Percentiles rank a stretch among this genome's conserved stretches.
phyloP scores from a whole-genome alignment of 371 early-diverging fungal genomes.

The Mucor lusitanicus region DNA sequence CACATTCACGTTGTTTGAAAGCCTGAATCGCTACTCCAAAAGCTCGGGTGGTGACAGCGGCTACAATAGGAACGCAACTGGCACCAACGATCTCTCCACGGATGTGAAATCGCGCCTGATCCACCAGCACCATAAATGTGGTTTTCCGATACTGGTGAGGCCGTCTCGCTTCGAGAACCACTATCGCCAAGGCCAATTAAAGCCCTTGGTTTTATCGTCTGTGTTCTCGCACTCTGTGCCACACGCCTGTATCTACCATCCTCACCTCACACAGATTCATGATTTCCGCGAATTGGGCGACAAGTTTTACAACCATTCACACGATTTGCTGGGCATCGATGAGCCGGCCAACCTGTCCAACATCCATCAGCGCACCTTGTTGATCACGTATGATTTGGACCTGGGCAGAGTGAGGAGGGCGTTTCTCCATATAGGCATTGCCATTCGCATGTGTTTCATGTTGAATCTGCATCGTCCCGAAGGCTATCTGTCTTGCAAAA shows the following conservation, averaged over 20 bases:
- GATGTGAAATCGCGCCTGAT: constrained; percentile 28
- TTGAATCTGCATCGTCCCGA: constrained; percentile 32
- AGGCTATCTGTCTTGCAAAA: constrained; percentile 27
- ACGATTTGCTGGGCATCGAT: constrained; percentile 25
- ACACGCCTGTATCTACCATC: constrained; percentile 33
- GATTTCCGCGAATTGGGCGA: constrained; percentile 29
- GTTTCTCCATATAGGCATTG: constrained; percentile 36
- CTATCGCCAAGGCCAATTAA: constrained; percentile 23
- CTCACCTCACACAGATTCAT: constrained; percentile 27
- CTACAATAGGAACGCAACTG: neutral
- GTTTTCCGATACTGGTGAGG: constrained; percentile 31
- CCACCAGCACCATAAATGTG: constrained; percentile 34
- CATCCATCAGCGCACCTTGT: constrained; percentile 33
- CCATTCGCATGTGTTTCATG: constrained; percentile 37
- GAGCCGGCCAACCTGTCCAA: constrained; percentile 30
- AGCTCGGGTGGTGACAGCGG: neutral
- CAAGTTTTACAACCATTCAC: constrained; percentile 32
- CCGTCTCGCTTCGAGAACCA: constrained; percentile 31
- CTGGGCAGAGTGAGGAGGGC: constrained; percentile 33
- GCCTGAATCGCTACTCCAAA: constrained; percentile 22
- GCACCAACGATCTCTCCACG: constrained; percentile 5
- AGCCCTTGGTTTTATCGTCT: constrained; percentile 28
- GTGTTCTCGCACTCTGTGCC: constrained; percentile 34
- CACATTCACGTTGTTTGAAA: constrained; percentile 31
- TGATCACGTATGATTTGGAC: constrained; percentile 39